These are phyloP conservation scores for Triticum timopheevii DNA, from an alignment of 176 grass and related monocot genomes.

Conservation along the genomic window DNA sequence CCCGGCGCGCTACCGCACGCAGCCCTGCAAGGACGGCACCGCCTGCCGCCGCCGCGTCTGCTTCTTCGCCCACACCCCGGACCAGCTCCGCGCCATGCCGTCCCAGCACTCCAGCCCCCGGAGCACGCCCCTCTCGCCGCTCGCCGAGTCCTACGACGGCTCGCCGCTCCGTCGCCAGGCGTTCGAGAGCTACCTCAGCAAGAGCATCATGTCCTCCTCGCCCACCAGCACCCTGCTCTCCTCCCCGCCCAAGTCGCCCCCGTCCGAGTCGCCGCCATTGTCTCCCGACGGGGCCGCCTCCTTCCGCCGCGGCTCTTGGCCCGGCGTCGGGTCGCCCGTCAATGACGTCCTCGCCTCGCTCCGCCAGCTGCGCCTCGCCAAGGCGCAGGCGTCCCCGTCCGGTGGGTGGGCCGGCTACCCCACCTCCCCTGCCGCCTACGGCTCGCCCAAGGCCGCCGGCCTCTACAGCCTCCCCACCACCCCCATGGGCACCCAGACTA, in stretches of 20 bases:
- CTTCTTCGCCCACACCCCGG: conserved; percentile 91
- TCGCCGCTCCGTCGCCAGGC: conserved; percentile 73
- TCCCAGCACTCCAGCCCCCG: conserved; percentile 57
- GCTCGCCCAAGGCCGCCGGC: conserved; percentile 38
- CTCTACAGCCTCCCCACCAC: conserved; percentile 72
- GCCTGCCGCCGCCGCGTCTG: conserved; percentile 85
- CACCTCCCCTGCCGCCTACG: conserved; percentile 8
- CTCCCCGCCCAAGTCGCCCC: conserved; percentile 60
- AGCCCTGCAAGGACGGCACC: conserved; percentile 96
- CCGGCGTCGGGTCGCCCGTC: conserved; percentile 41
- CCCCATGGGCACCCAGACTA: conserved; percentile 5
- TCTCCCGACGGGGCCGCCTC: conserved; percentile 46
- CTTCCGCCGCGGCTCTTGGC: conserved; percentile 41
- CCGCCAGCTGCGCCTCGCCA: conserved; percentile 64
- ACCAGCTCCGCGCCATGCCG: conserved; percentile 77
- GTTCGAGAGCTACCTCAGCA: conserved; percentile 57
- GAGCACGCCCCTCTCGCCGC: not conserved
- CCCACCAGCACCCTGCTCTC: conserved; percentile 79
- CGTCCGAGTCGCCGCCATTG: conserved; percentile 79
- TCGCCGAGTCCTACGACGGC: conserved; percentile 69
- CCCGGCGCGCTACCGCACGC: conserved; percentile 86
- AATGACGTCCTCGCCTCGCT: conserved; percentile 64
- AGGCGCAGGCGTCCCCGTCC: conserved; percentile 51
- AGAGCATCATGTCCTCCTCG: conserved; percentile 54
- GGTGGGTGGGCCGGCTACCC: conserved; percentile 37